These are phyloP conservation scores for Fusarium temperatum DNA, from an alignment of 2,329 filamentous ascomycete genomes.

Conservation along the genomic window DNA sequence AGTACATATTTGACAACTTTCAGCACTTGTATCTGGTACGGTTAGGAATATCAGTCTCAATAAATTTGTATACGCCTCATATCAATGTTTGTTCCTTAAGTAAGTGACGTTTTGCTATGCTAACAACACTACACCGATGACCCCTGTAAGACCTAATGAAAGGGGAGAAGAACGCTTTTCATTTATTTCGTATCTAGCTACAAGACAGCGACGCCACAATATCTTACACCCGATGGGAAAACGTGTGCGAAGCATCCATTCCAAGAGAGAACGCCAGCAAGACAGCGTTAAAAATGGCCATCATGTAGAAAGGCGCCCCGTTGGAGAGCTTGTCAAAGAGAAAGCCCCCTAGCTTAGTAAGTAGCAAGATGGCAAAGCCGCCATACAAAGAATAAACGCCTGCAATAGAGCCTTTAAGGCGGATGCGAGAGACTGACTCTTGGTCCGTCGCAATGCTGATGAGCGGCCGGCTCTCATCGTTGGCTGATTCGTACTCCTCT, in stretches of 20 bases:
- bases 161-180: conserved; percentile 23
- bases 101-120: neutral
- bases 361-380: conserved; percentile 85
- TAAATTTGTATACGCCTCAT: neutral
- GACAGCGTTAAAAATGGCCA: conserved; percentile 85
- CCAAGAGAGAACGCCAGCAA: conserved; percentile 67
- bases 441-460: conserved; percentile 46
- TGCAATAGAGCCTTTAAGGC: conserved; percentile 91
- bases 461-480: conserved; percentile 51
- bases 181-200: conserved; percentile 25
- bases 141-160: neutral
- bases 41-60: neutral
- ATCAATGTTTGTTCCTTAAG: neutral
- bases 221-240: conserved; percentile 38
- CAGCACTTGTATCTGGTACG: neutral
- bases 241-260: conserved; percentile 58
- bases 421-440: conserved; percentile 57
- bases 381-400: conserved; percentile 94
- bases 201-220: neutral
- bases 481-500: conserved; percentile 53
- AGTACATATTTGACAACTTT: neutral
- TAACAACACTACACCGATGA: neutral
- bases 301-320: conserved; percentile 91
- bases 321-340: conserved; percentile 80
- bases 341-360: conserved; percentile 90